Conservation (phyloP, 192 early-diverging fungal species). For the Coemansia sp. region DNA sequence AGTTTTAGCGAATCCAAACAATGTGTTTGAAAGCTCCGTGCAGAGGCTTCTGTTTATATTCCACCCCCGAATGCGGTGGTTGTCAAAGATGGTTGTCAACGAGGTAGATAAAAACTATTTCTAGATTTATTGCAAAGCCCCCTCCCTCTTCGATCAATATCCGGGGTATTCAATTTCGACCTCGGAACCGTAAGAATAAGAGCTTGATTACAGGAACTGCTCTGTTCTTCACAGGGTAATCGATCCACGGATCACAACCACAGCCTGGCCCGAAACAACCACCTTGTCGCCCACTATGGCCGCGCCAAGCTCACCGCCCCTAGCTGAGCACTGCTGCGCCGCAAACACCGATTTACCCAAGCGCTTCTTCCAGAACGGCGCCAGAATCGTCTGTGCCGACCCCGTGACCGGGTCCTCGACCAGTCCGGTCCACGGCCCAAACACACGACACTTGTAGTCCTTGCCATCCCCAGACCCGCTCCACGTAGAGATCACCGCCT, state of each 20-base stretch:
- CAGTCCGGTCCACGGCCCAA: constrained; percentile 40
- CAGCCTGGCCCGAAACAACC: constrained; percentile 16
- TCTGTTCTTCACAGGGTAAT: constrained; percentile 4
- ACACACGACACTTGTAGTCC: constrained; percentile 42
- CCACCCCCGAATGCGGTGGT: no score
- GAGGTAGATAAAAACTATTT: no score
- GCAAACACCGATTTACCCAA: constrained; percentile 12
- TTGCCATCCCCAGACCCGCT: not conserved
- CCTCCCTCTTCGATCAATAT: no score
- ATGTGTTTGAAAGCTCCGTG: no score
- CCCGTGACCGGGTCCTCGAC: constrained; percentile 50
- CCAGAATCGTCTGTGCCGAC: constrained; percentile 36
- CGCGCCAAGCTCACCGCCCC: constrained; percentile 15
- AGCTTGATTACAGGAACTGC: no score
- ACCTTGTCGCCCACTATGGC: constrained; percentile 4
- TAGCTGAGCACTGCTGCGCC: constrained; percentile 26
- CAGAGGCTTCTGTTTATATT: no score
- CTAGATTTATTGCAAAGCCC: no score
- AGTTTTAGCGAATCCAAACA: no score
- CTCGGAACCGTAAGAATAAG: no score
- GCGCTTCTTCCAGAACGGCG: constrained; percentile 27
- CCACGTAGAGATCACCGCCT: constrained; percentile 8
- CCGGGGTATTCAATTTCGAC: no score
- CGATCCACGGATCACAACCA: constrained; percentile 22
- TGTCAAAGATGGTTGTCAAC: no score